Percentiles rank a stretch among this genome's conserved stretches.
Evolutionary conservation across 2,329 filamentous ascomycete genomes (phyloP).

Genomic region (Ophidiomyces ophidiicola): DNA sequence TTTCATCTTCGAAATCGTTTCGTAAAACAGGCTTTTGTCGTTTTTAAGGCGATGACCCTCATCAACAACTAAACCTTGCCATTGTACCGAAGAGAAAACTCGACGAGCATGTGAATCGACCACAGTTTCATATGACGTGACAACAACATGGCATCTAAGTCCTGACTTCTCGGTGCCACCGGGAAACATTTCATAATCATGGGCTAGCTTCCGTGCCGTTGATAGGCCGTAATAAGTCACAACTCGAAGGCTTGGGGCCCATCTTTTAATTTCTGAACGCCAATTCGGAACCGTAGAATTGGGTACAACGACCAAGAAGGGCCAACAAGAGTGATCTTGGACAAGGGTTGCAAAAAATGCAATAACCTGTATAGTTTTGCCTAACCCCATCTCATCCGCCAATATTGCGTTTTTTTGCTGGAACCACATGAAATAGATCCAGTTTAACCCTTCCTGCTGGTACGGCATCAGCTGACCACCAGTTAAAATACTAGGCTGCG

Average conservation of each 20-base stretch:
- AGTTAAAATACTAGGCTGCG: conserved; percentile 61
- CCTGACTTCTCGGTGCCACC: conserved; percentile 39
- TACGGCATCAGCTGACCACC: conserved; percentile 85
- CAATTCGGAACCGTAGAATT: conserved; percentile 97
- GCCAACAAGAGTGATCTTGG: conserved; percentile 63
- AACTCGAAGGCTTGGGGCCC: conserved; percentile 73
- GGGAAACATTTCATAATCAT: conserved; percentile 76
- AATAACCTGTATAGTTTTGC: conserved; percentile 92
- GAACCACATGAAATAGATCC: conserved; percentile 86
- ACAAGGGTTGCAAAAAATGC: conserved; percentile 64
- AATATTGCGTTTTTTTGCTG: conserved; percentile 73
- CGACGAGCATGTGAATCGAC: conserved; percentile 55
- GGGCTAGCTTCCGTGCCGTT: conserved; percentile 61
- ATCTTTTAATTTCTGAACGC: conserved; percentile 89
- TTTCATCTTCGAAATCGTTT: conserved; percentile 57
- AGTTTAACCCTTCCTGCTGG: conserved; percentile 85
- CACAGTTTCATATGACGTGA: conserved; percentile 89
- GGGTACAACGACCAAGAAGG: conserved; percentile 84
- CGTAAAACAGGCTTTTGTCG: conserved; percentile 72
- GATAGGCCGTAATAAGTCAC: conserved; percentile 84
- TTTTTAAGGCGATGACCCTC: conserved; percentile 95
- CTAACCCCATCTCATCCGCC: conserved; percentile 95
- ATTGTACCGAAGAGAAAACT: conserved; percentile 60
- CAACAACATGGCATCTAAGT: conserved; percentile 77
- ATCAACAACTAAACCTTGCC: conserved; percentile 82